phyloP scores from a whole-genome alignment of 225 moss, liverwort and hornwort genomes.

The Rhytidiadelphus loreus region DNA sequence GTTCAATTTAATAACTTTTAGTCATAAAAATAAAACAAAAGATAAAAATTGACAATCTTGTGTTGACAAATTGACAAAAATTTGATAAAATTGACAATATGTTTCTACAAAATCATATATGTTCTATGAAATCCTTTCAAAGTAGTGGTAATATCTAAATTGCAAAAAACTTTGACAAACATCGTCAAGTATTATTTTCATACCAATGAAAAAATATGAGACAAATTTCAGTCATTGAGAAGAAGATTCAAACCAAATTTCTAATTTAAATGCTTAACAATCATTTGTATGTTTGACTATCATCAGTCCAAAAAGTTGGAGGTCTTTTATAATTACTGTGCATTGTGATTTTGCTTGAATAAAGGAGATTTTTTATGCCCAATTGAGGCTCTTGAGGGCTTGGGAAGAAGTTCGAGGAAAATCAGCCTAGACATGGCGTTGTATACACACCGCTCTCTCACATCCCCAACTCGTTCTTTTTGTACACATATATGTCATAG shows the following conservation, averaged over 20 bases:
- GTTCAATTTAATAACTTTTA: not conserved
- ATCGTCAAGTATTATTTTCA: not conserved
- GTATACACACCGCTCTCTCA: not conserved
- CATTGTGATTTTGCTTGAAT: conserved; percentile 6
- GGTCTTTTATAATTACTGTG: conserved; percentile 22
- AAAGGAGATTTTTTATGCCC: not conserved
- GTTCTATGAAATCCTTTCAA: no score
- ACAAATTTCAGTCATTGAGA: rapidly evolving
- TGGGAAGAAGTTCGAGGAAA: not conserved
- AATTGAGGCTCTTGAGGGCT: not conserved
- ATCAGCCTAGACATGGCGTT: conserved; percentile 40
- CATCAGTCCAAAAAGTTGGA: not conserved
- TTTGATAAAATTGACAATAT: no score
- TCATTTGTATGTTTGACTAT: not conserved
- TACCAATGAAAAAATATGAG: not conserved
- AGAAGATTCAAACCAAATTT: not conserved
- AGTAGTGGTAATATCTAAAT: not conserved
- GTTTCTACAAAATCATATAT: not conserved
- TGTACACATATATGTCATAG: not conserved
- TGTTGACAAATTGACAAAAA: not conserved
- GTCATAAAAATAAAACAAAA: not conserved
- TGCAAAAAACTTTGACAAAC: not conserved
- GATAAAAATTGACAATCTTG: not conserved
- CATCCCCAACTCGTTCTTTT: conserved; percentile 1
- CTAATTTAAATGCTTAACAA: not conserved